These are phyloP conservation scores for Malbranchea zuffiana DNA, from an alignment of 2,329 filamentous ascomycete species.

Conservation along the genomic window DNA sequence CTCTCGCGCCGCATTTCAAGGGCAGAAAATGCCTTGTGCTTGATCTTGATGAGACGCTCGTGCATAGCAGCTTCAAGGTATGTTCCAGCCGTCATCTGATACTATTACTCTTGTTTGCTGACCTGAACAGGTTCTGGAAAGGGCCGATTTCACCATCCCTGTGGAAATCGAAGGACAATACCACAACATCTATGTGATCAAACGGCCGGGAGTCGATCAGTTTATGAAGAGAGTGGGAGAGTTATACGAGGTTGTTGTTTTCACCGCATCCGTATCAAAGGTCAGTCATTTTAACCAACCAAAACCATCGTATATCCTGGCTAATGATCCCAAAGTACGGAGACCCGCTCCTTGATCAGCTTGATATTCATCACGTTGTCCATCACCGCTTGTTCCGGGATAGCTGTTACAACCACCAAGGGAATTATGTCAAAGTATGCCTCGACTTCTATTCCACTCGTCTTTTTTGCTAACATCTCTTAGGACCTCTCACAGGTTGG, in stretches of 20 bases:
- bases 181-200: constrained; percentile 99
- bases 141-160: constrained; percentile 97
- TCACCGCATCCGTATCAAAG: constrained; percentile 97
- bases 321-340: constrained; percentile 56
- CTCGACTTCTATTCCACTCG: background rate
- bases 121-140: constrained; percentile 67
- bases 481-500: constrained; percentile 91
- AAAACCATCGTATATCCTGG: background rate
- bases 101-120: constrained; percentile 12
- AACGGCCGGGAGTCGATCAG: constrained; percentile 93
- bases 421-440: constrained; percentile 83
- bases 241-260: constrained; percentile 95
- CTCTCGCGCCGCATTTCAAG: constrained; percentile 65
- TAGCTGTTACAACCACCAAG: constrained; percentile 98
- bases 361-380: constrained; percentile 94
- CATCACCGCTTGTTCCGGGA: constrained; percentile 95
- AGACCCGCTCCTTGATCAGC: constrained; percentile 86
- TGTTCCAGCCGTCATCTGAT: constrained; percentile 16
- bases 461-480: background rate
- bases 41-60: constrained; percentile 90
- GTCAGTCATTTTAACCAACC: constrained; percentile 39
- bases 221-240: constrained; percentile 99
- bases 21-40: constrained; percentile 90
- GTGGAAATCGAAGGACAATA: constrained; percentile 98
- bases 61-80: constrained; percentile 98